These are phyloP conservation scores for Cynara cardunculus DNA, from an alignment of 129 eudicot genomes.

Conservation along the genomic window DNA sequence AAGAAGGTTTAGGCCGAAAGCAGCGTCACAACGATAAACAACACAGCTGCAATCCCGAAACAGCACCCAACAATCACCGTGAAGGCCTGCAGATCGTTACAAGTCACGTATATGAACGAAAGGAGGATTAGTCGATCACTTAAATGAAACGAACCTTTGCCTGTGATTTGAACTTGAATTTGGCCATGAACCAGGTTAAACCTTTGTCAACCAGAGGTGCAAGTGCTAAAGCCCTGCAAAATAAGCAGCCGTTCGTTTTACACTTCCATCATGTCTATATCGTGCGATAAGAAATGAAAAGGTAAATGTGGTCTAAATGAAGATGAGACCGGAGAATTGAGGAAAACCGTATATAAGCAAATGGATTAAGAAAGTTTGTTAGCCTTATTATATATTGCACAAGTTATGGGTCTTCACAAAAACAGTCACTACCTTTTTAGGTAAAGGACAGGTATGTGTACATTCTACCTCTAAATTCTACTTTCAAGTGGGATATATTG, in stretches of 20 bases:
- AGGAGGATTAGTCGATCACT: neutral
- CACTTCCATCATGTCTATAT: neutral
- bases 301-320: too few species aligned
- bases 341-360: too few species aligned
- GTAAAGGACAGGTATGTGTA: too few species aligned
- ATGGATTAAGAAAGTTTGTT: too few species aligned
- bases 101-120: neutral
- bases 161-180: constrained; percentile 65
- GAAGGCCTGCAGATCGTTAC: constrained; percentile 63
- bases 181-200: constrained; percentile 74
- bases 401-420: too few species aligned
- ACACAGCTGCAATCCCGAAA: constrained; percentile 66
- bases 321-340: too few species aligned
- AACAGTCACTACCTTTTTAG: too few species aligned
- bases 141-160: constrained; percentile 53
- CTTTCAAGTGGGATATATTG: too few species aligned
- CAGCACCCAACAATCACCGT: constrained; percentile 68
- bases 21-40: constrained; percentile 63
- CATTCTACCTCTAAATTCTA: too few species aligned
- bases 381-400: too few species aligned
- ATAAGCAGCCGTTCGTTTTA: neutral
- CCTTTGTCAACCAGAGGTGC: constrained; percentile 91
- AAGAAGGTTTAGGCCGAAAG: constrained; percentile 48
- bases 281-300: neutral
- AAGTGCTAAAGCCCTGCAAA: constrained; percentile 89